These are phyloP conservation scores for Capniomyces stellatus DNA, from an alignment of 371 early-diverging fungal species.

Conservation along the genomic window DNA sequence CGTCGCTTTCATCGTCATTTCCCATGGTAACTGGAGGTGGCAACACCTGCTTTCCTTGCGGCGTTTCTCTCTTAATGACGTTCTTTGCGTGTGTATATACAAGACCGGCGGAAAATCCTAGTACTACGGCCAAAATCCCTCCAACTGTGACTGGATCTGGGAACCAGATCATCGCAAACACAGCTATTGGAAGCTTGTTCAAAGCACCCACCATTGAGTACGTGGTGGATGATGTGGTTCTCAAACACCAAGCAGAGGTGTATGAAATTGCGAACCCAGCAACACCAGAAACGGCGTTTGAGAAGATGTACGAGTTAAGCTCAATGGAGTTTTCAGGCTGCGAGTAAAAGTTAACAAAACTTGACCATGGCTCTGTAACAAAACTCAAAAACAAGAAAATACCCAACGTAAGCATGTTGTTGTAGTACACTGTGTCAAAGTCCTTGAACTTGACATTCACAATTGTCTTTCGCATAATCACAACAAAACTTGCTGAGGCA, in stretches of 20 bases:
- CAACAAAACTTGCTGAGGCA: constrained; percentile 75
- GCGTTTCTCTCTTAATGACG: constrained; percentile 24
- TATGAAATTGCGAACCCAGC: constrained; percentile 85
- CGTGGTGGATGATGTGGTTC: constrained; percentile 89
- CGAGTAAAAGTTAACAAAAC: constrained; percentile 21
- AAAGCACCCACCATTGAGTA: constrained; percentile 98
- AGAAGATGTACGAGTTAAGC: constrained; percentile 32
- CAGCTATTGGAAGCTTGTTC: constrained; percentile 94
- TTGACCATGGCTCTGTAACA: constrained; percentile 55
- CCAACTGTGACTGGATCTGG: constrained; percentile 65
- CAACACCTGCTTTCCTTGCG: constrained; percentile 21
- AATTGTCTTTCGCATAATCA: constrained; percentile 78
- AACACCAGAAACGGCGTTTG: constrained; percentile 69
- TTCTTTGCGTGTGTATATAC: constrained; percentile 66
- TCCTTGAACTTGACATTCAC: constrained; percentile 72
- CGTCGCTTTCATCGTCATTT: too few species aligned
- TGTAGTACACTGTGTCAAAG: constrained; percentile 93
- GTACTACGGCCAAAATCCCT: constrained; percentile 58
- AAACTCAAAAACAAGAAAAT: constrained; percentile 58
- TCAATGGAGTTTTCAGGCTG: constrained; percentile 17
- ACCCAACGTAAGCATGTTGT: constrained; percentile 81
- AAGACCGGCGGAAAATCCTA: constrained; percentile 69
- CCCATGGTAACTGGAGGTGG: constrained; percentile 10
- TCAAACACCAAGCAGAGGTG: constrained; percentile 86
- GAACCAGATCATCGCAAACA: constrained; percentile 89